phyloP scores from a whole-genome alignment of 2,329 filamentous ascomycete genomes.

The Fusarium albidum region DNA sequence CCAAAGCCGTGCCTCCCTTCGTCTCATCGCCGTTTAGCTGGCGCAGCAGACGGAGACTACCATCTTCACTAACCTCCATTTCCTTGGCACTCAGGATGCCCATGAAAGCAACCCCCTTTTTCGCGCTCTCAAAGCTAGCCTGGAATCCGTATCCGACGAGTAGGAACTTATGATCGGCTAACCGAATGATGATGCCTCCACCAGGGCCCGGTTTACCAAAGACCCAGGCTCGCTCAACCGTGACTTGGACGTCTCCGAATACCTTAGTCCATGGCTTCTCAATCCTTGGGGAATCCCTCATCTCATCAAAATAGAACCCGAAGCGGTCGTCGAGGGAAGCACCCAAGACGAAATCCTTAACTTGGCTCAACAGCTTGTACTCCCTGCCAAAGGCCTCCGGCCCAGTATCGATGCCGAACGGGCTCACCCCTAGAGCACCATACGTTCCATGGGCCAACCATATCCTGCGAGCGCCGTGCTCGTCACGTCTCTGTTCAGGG shows the following conservation, averaged over 20 bases:
- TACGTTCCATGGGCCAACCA: constrained; percentile 53
- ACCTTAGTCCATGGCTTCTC: constrained; percentile 38
- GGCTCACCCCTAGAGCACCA: constrained; percentile 47
- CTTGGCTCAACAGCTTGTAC: constrained; percentile 44
- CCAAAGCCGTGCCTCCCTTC: not conserved
- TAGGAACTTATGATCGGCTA: constrained; percentile 46
- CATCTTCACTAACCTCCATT: constrained; percentile 47
- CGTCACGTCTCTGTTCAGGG: constrained; percentile 60
- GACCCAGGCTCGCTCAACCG: constrained; percentile 49
- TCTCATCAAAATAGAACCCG: constrained; percentile 50
- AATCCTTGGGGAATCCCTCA: constrained; percentile 31
- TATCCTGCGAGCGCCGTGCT: constrained; percentile 51
- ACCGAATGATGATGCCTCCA: constrained; percentile 50
- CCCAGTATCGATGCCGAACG: constrained; percentile 52
- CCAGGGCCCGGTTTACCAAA: constrained; percentile 51
- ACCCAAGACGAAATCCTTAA: constrained; percentile 38
- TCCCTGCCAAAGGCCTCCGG: constrained; percentile 41
- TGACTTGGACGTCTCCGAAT: constrained; percentile 46
- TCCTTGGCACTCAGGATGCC: constrained; percentile 48
- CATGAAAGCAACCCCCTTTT: constrained; percentile 45
- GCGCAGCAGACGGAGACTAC: constrained; percentile 44
- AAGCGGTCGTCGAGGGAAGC: constrained; percentile 44
- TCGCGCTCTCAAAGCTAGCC: constrained; percentile 43
- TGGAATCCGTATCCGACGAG: constrained; percentile 50
- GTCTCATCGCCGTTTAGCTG: constrained; percentile 47